Conservation (phyloP, 257 asterid genomes). For the Osmanthus fragrans region DNA sequence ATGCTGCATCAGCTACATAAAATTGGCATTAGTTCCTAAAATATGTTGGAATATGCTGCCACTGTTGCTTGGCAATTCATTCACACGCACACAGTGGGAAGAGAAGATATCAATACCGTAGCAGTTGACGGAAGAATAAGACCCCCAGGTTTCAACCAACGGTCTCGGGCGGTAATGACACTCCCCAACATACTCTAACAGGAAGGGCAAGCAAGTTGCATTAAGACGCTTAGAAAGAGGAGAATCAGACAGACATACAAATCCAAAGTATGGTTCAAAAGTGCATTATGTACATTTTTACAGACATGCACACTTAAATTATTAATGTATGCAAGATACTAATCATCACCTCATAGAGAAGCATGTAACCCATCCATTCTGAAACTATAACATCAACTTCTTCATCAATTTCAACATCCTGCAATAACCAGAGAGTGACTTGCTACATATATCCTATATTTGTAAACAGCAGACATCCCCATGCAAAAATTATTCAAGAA, state of each 20-base stretch:
- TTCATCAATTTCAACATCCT: constrained; percentile 95
- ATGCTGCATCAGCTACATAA: constrained; percentile 1
- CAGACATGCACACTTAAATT: constrained; percentile 11
- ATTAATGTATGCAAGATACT: constrained; percentile 3
- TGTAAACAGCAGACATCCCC: neutral
- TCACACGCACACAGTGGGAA: neutral
- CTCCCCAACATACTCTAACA: constrained; percentile 97
- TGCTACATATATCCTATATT: neutral
- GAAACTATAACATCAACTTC: constrained; percentile 95
- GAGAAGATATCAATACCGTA: constrained; percentile 50
- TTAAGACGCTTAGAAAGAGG: constrained; percentile 12
- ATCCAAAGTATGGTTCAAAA: constrained; percentile 3
- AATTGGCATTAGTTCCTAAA: neutral
- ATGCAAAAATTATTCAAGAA: neutral
- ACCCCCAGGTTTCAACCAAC: constrained; percentile 99
- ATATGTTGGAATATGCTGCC: neutral
- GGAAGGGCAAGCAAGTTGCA: constrained; percentile 26
- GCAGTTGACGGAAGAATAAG: constrained; percentile 96
- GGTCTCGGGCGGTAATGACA: constrained; percentile 94
- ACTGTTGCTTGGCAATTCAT: neutral
- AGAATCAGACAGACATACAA: constrained; percentile 16
- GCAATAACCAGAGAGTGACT: constrained; percentile 33
- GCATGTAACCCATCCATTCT: constrained; percentile 99
- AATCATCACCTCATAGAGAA: constrained; percentile 81
- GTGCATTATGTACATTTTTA: neutral